A percentile compares a stretch with the other conserved stretches of the same genome.
Conservation (phyloP, 1,284 basidiomycete species). For the Puccinia triticina region DNA sequence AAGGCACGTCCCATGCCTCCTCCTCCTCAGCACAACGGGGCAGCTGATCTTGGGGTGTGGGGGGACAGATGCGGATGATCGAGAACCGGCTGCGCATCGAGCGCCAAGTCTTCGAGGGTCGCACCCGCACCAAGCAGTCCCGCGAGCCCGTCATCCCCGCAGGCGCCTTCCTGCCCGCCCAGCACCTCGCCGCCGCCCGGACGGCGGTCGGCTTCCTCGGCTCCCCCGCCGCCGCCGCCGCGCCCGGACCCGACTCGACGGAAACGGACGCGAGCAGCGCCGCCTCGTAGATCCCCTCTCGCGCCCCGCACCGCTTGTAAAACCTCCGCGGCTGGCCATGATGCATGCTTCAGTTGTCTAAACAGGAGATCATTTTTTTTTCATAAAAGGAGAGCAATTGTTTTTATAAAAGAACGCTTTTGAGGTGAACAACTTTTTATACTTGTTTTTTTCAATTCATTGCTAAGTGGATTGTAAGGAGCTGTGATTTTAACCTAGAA, state of each 20-base stretch:
- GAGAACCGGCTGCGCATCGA: slow-evolving; percentile 78
- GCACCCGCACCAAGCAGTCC: slow-evolving; percentile 68
- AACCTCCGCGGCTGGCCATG: too few relatives aligned
- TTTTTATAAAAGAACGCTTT: too few relatives aligned
- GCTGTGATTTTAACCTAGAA: too few relatives aligned
- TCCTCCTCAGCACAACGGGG: too few relatives aligned
- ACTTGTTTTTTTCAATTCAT: too few relatives aligned
- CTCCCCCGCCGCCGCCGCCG: not conserved
- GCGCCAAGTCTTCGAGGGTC: slow-evolving; percentile 78
- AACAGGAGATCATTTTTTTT: too few relatives aligned
- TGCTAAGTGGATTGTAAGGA: too few relatives aligned
- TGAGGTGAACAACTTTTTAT: too few relatives aligned
- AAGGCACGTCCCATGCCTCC: too few relatives aligned
- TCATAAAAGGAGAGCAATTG: too few relatives aligned
- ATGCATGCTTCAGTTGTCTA: too few relatives aligned
- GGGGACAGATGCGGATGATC: slow-evolving; percentile 78
- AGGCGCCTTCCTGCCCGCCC: slow-evolving; percentile 53
- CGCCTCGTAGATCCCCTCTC: not conserved
- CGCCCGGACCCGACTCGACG: not conserved
- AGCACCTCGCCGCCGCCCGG: not conserved
- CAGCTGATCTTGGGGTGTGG: not conserved
- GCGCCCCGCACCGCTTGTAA: too few relatives aligned
- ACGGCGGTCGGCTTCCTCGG: not conserved
- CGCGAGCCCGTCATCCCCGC: slow-evolving; percentile 64
- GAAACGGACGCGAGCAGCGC: not conserved